Conservation (phyloP, 1,139 yeast species). For the Zygosaccharomyces sapae region DNA sequence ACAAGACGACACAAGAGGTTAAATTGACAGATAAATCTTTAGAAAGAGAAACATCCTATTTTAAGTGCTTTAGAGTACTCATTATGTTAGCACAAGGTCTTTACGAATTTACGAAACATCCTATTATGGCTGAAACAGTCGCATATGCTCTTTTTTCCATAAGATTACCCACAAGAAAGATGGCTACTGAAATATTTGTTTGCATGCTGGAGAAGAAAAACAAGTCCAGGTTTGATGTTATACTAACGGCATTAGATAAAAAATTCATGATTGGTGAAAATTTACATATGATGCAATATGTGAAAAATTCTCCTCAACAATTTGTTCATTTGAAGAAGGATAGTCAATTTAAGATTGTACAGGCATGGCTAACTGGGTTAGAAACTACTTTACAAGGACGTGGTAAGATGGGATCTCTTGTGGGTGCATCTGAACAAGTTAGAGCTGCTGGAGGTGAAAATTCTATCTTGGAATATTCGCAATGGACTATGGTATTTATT, state of each 20-base stretch:
- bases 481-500: constrained; percentile 71
- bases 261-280: constrained; percentile 39
- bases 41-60: constrained; percentile 56
- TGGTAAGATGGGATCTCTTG: constrained; percentile 84
- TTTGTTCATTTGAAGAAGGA: constrained; percentile 21
- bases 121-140: constrained; percentile 53
- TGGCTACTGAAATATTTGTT: constrained; percentile 73
- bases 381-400: constrained; percentile 77
- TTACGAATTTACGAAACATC: constrained; percentile 49
- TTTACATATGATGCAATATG: constrained; percentile 48
- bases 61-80: constrained; percentile 60
- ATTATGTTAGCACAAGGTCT: constrained; percentile 56
- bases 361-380: constrained; percentile 77
- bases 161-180: constrained; percentile 66
- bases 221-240: constrained; percentile 35
- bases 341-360: constrained; percentile 56
- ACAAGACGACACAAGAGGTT: constrained; percentile 27
- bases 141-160: constrained; percentile 58
- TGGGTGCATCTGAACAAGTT: constrained; percentile 89
- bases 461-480: constrained; percentile 72
- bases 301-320: constrained; percentile 20
- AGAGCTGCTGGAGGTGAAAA: constrained; percentile 58
- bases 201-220: constrained; percentile 50
- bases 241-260: constrained; percentile 26
- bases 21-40: constrained; percentile 37